These are phyloP conservation scores for Daldinia sp. DNA, from an alignment of 2,329 filamentous ascomycete genomes.

Conservation along the genomic window DNA sequence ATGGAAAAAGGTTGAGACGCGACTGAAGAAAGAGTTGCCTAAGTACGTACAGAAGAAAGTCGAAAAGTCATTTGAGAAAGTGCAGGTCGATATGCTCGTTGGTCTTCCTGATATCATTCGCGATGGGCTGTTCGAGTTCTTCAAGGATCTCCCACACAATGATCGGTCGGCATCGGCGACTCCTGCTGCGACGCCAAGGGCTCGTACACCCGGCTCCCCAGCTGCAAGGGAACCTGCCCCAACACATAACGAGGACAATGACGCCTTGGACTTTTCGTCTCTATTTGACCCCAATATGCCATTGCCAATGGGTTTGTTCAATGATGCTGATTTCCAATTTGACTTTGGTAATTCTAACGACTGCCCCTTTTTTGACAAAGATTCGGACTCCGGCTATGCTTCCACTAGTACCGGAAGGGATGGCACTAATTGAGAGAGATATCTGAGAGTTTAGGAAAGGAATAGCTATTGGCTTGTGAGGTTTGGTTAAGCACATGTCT, in stretches of 20 bases:
- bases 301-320: conserved; percentile 15
- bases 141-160: conserved; percentile 41
- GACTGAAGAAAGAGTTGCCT: conserved; percentile 48
- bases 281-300: conserved; percentile 33
- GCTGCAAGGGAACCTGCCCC: conserved; percentile 9
- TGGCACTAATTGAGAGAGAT: conserved; percentile 23
- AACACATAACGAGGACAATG: conserved; percentile 16
- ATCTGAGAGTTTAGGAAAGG: conserved; percentile 9
- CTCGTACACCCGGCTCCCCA: conserved; percentile 26
- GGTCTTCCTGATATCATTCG: conserved; percentile 48
- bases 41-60: conserved; percentile 47
- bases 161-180: conserved; percentile 42
- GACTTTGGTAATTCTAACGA: conserved; percentile 26
- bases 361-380: conserved; percentile 38
- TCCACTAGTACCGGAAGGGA: conserved; percentile 43
- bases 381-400: conserved; percentile 50
- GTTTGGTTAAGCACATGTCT: conserved; percentile 6
- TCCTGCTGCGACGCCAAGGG: conserved; percentile 41
- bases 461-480: background rate
- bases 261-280: conserved; percentile 39
- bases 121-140: conserved; percentile 46
- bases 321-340: conserved; percentile 38
- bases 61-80: conserved; percentile 47
- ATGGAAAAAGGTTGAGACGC: conserved; percentile 45
- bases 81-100: conserved; percentile 44